Percentiles rank a stretch among this genome's conserved stretches.
These are phyloP conservation scores for Talaromyces adpressus DNA, from an alignment of 495 filamentous ascomycete species.

Conservation along the genomic window DNA sequence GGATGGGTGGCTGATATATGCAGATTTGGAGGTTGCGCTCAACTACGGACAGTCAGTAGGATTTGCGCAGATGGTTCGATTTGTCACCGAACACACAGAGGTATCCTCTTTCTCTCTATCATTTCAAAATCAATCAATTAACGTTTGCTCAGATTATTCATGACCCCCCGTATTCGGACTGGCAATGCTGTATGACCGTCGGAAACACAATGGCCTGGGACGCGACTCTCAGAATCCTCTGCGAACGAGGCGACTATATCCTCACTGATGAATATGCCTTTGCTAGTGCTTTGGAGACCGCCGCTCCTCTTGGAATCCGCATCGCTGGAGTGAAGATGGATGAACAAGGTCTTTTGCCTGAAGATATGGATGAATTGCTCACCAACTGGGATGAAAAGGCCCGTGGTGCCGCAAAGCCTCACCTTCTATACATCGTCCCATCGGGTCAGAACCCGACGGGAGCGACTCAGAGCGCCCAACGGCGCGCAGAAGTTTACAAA, in stretches of 20 bases:
- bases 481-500: constrained; percentile 65
- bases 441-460: constrained; percentile 92
- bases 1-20: not conserved
- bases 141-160: too few species aligned
- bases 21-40: constrained; percentile 72
- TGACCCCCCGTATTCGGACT: constrained; percentile 74
- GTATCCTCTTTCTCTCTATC: constrained; percentile 19
- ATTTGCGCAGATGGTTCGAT: constrained; percentile 78
- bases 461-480: constrained; percentile 61
- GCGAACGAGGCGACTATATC: constrained; percentile 61
- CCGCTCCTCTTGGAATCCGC: constrained; percentile 65
- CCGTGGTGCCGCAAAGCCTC: constrained; percentile 59
- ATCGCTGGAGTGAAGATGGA: constrained; percentile 74
- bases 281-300: constrained; percentile 73
- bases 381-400: constrained; percentile 54
- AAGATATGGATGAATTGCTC: constrained; percentile 57
- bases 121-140: too few species aligned
- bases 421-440: constrained; percentile 48
- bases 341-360: constrained; percentile 64
- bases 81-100: constrained; percentile 89
- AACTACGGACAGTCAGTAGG: constrained; percentile 89
- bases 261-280: constrained; percentile 87
- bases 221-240: constrained; percentile 69
- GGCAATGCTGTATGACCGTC: constrained; percentile 66
- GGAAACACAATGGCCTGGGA: constrained; percentile 78